Base-by-base conservation (phyloP, 2,329 filamentous ascomycete genomes). In the Aurifilum marmelostoma region DNA sequence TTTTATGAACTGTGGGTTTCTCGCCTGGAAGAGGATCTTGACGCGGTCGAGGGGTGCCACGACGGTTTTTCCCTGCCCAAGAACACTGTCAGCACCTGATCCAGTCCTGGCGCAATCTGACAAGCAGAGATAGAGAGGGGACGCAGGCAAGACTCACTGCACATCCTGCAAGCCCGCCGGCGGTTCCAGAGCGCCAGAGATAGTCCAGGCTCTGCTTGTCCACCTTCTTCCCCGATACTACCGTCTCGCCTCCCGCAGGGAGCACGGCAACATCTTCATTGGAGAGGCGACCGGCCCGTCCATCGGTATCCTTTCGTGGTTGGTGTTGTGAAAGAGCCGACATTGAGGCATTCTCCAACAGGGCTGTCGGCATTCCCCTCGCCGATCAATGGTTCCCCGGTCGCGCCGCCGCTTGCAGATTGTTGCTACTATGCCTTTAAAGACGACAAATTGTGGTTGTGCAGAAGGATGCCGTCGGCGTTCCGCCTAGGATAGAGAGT, bases 21-120 rank as follows among this genome's bases (percentile, higher is more conserved):
- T 93, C 65, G 96, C 92, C 79, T 99, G 96, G 82, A 99, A 98
- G 56, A 99, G 91, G 77, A 99, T 99, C 82, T 99, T 99, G 76
- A 99, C 96, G 73, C 96, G 91, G 81, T 99, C 96, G 72, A 99
- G 91, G 32, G 96, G 96, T 32, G 94, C 96, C 50, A 99, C 97
- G 8, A 97, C 85, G 0, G 95, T 97, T 85, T 99, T 99, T 71
- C 92, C 96, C 94, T 97, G 74, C 65, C 59, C 29, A 16, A 21
- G 16, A 18, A 9, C 63, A 21, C 32, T 8, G 59, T 77, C 64
- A 76, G 73, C 54, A 67, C 37, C 27, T 29, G 32, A 12, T n/a
- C 18, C 41, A 1, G 12, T 14, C 16, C 43, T 54, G 11, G 37
- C 21, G 5, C 29, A 32, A 12, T 29, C 21, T 4, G 2, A 41